These are phyloP conservation scores for Firmiana major DNA, from an alignment of 345 rosid genomes.

Conservation along the genomic window DNA sequence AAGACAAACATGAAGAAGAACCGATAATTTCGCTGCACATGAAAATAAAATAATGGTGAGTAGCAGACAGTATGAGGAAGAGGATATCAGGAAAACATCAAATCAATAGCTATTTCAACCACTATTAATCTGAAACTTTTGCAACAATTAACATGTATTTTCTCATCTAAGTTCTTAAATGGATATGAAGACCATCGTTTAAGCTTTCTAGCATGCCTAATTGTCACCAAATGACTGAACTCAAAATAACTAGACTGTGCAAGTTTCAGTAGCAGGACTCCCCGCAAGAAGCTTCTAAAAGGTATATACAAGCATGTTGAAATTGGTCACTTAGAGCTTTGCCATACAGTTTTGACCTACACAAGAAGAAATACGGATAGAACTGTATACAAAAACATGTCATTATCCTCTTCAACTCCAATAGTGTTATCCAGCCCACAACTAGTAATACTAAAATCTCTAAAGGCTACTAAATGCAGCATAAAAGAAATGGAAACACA, in stretches of 20 bases:
- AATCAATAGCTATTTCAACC: neutral
- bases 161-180: neutral
- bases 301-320: neutral
- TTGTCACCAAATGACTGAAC: neutral
- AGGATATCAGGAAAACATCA: neutral
- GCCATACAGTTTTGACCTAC: neutral
- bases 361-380: neutral
- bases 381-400: neutral
- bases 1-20: slow-evolving; percentile 96
- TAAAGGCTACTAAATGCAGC: neutral
- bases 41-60: neutral
- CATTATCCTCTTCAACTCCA: neutral
- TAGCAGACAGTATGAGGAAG: neutral
- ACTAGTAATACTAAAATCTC: neutral
- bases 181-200: neutral
- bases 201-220: neutral
- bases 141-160: neutral
- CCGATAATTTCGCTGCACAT: slow-evolving; percentile 86
- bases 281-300: neutral
- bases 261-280: neutral
- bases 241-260: neutral
- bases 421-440: neutral
- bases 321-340: neutral
- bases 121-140: neutral
- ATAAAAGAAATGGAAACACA: neutral